Percentiles rank a stretch among this genome's conserved stretches.
Evolutionary conservation across 345 rosid genomes (phyloP).

Genomic region (Gynandropsis gynandra): DNA sequence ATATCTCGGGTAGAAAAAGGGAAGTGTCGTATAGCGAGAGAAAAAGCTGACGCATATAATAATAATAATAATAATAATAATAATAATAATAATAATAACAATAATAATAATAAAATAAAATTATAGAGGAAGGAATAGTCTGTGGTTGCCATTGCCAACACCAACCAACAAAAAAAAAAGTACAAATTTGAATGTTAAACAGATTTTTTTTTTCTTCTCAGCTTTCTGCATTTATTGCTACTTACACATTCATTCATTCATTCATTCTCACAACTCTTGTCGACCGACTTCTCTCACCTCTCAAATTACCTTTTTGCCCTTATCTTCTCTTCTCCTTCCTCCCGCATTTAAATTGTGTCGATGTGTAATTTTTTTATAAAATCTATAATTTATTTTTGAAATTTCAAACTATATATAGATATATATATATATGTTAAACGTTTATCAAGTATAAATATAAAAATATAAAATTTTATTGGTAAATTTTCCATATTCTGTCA

Average conservation of each 20-base stretch:
- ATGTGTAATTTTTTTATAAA: no score
- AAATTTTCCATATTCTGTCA: no score
- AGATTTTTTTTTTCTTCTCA: conserved; percentile 36
- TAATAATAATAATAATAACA: no score
- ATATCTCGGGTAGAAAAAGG: not conserved
- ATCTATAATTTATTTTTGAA: no score
- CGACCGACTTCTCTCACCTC: not conserved
- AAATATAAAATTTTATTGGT: no score
- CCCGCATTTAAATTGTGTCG: no score
- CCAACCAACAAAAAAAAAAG: conserved; percentile 21
- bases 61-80: no score
- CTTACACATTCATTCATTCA: conserved; percentile 36
- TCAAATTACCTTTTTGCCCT: conserved; percentile 17
- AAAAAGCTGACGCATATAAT: conserved; percentile 38
- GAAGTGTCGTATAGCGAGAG: conserved; percentile 29
- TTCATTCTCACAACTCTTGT: conserved; percentile 16
- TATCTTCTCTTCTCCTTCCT: not conserved
- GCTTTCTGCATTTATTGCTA: conserved; percentile 59
- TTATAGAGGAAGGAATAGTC: conserved; percentile 22
- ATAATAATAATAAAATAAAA: no score
- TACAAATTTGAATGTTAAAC: conserved; percentile 15
- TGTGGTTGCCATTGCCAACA: no score
- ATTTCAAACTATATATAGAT: no score
- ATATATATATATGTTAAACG: no score
- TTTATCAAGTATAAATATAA: no score